Evolutionary conservation across 2,329 filamentous ascomycete genomes (phyloP).

Genomic region (Camillea tinctor): DNA sequence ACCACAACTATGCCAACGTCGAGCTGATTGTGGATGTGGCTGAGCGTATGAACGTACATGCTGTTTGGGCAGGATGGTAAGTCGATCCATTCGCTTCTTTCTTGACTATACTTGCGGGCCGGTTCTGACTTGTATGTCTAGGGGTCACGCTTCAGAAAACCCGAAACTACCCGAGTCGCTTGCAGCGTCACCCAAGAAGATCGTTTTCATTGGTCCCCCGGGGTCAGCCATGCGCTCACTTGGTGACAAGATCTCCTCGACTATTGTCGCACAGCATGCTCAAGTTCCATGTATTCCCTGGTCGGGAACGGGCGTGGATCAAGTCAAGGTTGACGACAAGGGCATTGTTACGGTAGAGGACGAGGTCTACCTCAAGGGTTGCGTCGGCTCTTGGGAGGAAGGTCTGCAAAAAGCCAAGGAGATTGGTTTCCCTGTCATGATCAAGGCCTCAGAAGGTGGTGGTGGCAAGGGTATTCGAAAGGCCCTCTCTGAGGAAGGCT

Average conservation of each 20-base stretch:
- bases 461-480: conserved; percentile 99
- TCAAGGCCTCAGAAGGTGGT: conserved; percentile 99
- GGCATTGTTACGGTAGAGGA: conserved; percentile 93
- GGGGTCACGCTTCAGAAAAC: conserved; percentile 98
- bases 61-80: conserved; percentile 98
- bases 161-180: conserved; percentile 95
- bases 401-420: conserved; percentile 81
- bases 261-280: conserved; percentile 97
- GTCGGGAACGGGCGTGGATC: conserved; percentile 89
- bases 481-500: conserved; percentile 80
- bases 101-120: neutral
- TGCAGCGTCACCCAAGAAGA: conserved; percentile 95
- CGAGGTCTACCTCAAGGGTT: conserved; percentile 83
- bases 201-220: conserved; percentile 97
- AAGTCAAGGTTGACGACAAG: conserved; percentile 73
- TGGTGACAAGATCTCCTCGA: conserved; percentile 99
- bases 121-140: conserved; percentile 34
- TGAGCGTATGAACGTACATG: conserved; percentile 97
- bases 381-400: conserved; percentile 85
- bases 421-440: conserved; percentile 99
- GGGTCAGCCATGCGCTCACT: conserved; percentile 98
- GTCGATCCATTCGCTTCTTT: conserved; percentile 30
- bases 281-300: conserved; percentile 97
- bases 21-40: conserved; percentile 98
- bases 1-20: conserved; percentile 99